Evolutionary conservation across 371 early-diverging fungal genomes (phyloP).

Genomic region (Mucor indicus): DNA sequence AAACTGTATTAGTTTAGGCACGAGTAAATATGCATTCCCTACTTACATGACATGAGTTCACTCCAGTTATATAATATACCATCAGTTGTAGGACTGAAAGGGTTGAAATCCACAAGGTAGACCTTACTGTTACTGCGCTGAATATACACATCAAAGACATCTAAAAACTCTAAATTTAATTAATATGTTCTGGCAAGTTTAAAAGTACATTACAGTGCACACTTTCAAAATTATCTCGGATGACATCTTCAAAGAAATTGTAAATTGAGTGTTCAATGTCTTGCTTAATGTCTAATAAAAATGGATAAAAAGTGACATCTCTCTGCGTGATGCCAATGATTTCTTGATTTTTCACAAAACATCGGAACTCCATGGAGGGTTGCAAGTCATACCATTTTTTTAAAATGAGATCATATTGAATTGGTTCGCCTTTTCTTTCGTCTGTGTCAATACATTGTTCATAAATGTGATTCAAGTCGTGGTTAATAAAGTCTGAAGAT

Average conservation of each 20-base stretch:
- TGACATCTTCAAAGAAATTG: constrained; percentile 62
- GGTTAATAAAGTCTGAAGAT: constrained; percentile 83
- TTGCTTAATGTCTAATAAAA: constrained; percentile 57
- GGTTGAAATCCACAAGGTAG: constrained; percentile 88
- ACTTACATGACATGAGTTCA: constrained; percentile 61
- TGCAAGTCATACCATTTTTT: constrained; percentile 83
- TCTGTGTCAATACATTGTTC: constrained; percentile 50
- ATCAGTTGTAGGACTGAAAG: constrained; percentile 77
- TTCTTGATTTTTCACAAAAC: constrained; percentile 73
- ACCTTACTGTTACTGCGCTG: constrained; percentile 54
- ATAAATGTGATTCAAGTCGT: constrained; percentile 81
- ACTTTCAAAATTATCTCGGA: constrained; percentile 60
- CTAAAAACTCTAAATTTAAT: constrained; percentile 29
- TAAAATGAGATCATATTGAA: constrained; percentile 60
- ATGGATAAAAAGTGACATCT: constrained; percentile 75
- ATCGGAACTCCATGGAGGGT: constrained; percentile 91
- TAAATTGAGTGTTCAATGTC: constrained; percentile 57
- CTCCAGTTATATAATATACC: constrained; percentile 77
- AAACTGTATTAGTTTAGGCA: too few species aligned
- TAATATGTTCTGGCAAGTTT: neutral
- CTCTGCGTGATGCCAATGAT: constrained; percentile 76
- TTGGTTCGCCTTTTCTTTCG: neutral
- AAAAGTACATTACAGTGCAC: constrained; percentile 33
- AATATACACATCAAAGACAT: constrained; percentile 87
- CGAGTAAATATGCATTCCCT: neutral